Conservation (phyloP, 2,329 filamentous ascomycete species). For the Saccharata proteae region DNA sequence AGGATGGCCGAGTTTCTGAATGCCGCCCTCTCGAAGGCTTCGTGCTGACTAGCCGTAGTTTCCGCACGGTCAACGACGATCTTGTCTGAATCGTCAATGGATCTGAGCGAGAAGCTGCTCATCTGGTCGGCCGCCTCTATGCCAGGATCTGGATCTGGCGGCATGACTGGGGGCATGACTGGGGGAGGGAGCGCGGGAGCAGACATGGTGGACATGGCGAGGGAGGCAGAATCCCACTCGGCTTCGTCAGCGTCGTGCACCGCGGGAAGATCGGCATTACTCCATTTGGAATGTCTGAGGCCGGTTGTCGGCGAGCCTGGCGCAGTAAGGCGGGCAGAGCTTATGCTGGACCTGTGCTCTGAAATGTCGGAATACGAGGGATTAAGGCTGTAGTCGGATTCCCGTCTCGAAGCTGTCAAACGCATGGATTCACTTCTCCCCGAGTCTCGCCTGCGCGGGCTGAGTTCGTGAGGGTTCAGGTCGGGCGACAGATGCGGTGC, state of each 20-base stretch:
- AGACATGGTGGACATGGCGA: constrained; percentile 1
- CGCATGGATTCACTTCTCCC: no score
- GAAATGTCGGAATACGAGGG: constrained; percentile 5
- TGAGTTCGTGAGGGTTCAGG: neutral
- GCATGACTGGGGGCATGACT: constrained; percentile 16
- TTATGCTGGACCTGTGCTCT: constrained; percentile 3
- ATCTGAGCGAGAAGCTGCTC: no score
- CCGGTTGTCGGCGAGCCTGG: neutral
- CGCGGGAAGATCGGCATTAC: constrained; percentile 1
- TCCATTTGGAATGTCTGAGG: neutral
- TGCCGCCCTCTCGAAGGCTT: constrained; percentile 27
- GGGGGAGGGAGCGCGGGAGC: constrained; percentile 12
- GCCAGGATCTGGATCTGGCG: constrained; percentile 9
- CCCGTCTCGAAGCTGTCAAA: constrained; percentile 3
- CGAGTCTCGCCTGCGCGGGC: no score
- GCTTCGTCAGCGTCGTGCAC: constrained; percentile 2
- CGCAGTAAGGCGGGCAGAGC: neutral
- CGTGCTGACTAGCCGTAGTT: constrained; percentile 21
- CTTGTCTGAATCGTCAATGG: constrained; percentile 1
- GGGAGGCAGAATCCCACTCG: constrained; percentile 1
- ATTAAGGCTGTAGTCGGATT: constrained; percentile 4
- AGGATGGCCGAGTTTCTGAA: constrained; percentile 33
- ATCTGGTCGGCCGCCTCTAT: no score
- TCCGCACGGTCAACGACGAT: constrained; percentile 6
- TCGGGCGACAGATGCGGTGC: no score